Percentiles rank a stretch among this genome's conserved stretches.
phyloP scores from a whole-genome alignment of 2,329 filamentous ascomycete species.

The Sclerotinia minor region DNA sequence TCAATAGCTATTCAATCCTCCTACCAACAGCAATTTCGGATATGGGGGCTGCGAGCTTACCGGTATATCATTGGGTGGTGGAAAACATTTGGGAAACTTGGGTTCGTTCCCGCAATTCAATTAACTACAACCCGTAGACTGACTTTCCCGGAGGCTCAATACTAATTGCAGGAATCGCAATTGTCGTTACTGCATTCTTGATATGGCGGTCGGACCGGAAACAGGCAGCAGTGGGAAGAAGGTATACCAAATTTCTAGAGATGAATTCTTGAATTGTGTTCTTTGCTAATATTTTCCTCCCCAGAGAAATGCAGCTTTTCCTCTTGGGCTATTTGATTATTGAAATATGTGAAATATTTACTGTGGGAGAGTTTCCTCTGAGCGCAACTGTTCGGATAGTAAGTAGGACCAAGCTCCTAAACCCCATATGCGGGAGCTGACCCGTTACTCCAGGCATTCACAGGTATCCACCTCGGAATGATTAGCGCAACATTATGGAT shows the following conservation, averaged over 20 bases:
- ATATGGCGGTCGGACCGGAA: conserved; percentile 83
- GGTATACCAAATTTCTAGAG: conserved; percentile 52
- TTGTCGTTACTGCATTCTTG: conserved; percentile 65
- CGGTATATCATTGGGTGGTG: conserved; percentile 71
- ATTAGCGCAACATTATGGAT: conserved; percentile 90
- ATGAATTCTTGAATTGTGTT: not conserved
- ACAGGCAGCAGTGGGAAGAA: conserved; percentile 87
- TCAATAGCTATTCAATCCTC: conserved; percentile 60
- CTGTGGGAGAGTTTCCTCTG: conserved; percentile 84
- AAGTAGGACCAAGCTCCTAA: conserved; percentile 43
- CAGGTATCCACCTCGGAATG: conserved; percentile 83
- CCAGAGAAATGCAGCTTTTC: conserved; percentile 95
- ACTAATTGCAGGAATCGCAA: conserved; percentile 74
- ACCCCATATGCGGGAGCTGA: conserved; percentile 24
- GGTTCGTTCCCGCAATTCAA: conserved; percentile 53
- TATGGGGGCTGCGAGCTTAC: conserved; percentile 68
- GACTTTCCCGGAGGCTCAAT: conserved; percentile 69
- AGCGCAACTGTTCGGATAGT: conserved; percentile 69
- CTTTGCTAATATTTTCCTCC: conserved; percentile 30
- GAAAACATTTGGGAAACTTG: conserved; percentile 73
- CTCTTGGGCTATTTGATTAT: conserved; percentile 82
- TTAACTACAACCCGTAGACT: conserved; percentile 32
- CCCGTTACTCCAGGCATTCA: conserved; percentile 65
- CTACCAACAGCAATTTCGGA: conserved; percentile 32
- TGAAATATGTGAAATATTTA: conserved; percentile 94